Conservation (phyloP, 306 rosid genomes). For the Dryas octopetala region DNA sequence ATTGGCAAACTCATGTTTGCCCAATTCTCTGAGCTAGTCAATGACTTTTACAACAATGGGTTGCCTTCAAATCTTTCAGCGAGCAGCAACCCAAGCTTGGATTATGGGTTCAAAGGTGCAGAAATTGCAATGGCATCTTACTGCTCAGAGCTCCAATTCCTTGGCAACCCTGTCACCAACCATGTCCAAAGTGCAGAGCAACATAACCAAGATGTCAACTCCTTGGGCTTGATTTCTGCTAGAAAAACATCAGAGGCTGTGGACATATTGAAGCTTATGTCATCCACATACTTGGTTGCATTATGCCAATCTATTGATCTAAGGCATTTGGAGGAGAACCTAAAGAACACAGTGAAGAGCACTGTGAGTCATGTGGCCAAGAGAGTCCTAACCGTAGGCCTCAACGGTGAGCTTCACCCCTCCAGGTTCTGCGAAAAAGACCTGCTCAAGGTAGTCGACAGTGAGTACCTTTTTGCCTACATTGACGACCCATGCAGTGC, state of each 20-base stretch:
- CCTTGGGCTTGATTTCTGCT: slow-evolving; percentile 76
- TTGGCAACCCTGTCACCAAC: slow-evolving; percentile 87
- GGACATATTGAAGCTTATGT: slow-evolving; percentile 78
- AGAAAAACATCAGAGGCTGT: slow-evolving; percentile 81
- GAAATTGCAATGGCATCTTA: slow-evolving; percentile 98
- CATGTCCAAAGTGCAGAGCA: slow-evolving; percentile 98
- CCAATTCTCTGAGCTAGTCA: slow-evolving; percentile 92
- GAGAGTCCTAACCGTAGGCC: slow-evolving; percentile 53
- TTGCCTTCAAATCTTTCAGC: slow-evolving; percentile 79
- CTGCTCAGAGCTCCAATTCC: slow-evolving; percentile 87
- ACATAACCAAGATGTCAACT: slow-evolving; percentile 94
- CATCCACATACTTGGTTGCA: slow-evolving; percentile 78
- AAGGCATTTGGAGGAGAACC: slow-evolving; percentile 78
- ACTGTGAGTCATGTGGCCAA: slow-evolving; percentile 68
- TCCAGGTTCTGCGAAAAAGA: slow-evolving; percentile 79
- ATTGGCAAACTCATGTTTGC: slow-evolving; percentile 90
- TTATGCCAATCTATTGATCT: slow-evolving; percentile 86
- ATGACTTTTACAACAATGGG: slow-evolving; percentile 83
- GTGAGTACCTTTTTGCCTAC: slow-evolving; percentile 64
- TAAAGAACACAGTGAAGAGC: slow-evolving; percentile 59
- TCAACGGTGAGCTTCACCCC: slow-evolving; percentile 79
- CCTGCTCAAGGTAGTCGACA: slow-evolving; percentile 69
- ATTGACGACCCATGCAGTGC: slow-evolving; percentile 76
- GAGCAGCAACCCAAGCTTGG: slow-evolving; percentile 76
- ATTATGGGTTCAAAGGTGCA: slow-evolving; percentile 85